Base-by-base conservation (phyloP, 768 basidiomycete genomes). In the Lactifluus piperatus region DNA sequence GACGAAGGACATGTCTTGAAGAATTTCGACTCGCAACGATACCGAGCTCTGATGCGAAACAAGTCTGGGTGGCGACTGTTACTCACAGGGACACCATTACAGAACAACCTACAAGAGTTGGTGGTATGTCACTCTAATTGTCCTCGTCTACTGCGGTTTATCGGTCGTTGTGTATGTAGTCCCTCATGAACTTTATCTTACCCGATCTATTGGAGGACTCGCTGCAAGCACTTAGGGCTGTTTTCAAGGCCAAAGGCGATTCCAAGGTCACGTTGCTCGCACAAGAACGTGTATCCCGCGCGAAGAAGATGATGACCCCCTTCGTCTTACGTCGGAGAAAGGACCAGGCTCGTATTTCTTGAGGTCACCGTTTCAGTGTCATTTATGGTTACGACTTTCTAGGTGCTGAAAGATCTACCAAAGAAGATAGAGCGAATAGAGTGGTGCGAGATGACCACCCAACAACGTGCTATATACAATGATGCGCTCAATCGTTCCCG, bases 271-370 rank as follows among this genome's bases (percentile, higher is more conserved):
- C 90, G 27, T 72, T 97, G 24, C 84, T 98, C 26, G 91, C 95
- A 4, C 87, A 91, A 68, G 88, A 94, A 69, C 88, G 97, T 51
- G 90, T 97, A 24, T 92, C 91, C 20, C 77, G 94, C 62, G 97
- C 97, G 6, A 95, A 97, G 75, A 93, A 92, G 71, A 97, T 99
- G 94, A 93, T 99, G 89, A 97, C 93, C 7, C 97, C 97, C 0
- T 99, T 99, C 70, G 94, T 98, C 24, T 78, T 99, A 20, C 87
- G 97, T n/a, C 82, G 97, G 58, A 82, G 94, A 66, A 99, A 99
- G 73, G 93, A 94, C 67, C 94, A 97, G 75, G 90, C 83, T 66
- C 50, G 75, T 51, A 13, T 14, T 13, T 44, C 0, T 51, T 27
- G 26, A 43, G 20, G 16, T 27, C 20, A 30, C 43, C 16, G 13